Percentiles rank a stretch among this genome's conserved stretches.
Conservation (phyloP, 345 rosid species). For the Corchorus olitorius region DNA sequence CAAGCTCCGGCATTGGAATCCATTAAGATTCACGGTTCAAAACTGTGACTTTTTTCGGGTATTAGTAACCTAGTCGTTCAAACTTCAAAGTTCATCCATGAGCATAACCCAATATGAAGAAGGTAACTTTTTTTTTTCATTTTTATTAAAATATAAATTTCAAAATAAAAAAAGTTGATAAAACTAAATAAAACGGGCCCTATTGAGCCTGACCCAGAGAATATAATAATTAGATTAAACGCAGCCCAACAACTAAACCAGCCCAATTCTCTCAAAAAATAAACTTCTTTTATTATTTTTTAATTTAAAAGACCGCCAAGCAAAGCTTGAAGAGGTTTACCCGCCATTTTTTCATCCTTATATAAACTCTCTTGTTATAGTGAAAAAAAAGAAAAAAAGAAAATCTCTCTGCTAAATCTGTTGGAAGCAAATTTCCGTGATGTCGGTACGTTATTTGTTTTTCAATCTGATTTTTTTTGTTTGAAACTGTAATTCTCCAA, state of each 20-base stretch:
- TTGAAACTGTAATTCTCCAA: background rate
- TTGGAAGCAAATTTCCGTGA: slow-evolving; percentile 21
- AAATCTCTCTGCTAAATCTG: background rate
- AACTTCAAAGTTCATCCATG: background rate
- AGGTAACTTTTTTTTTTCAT: background rate
- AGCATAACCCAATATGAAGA: background rate
- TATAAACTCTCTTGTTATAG: background rate
- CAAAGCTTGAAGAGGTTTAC: too few species aligned
- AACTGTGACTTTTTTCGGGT: background rate
- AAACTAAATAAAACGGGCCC: too few species aligned
- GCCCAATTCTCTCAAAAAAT: background rate
- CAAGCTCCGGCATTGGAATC: slow-evolving; percentile 30
- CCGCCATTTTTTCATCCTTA: slow-evolving; percentile 30
- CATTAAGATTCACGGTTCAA: background rate
- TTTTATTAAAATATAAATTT: too few species aligned
- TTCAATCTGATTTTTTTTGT: background rate
- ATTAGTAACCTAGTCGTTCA: too few species aligned
- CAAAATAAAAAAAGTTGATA: too few species aligned
- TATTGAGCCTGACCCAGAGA: too few species aligned
- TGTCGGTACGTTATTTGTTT: slow-evolving; percentile 51
- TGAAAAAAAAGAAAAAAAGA: too few species aligned
- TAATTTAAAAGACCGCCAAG: too few species aligned
- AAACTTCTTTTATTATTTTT: too few species aligned
- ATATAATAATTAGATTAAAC: too few species aligned
- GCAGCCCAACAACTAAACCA: too few species aligned